phyloP scores from a whole-genome alignment of 176 grass and related monocot species.

The Luzula sylvatica region DNA sequence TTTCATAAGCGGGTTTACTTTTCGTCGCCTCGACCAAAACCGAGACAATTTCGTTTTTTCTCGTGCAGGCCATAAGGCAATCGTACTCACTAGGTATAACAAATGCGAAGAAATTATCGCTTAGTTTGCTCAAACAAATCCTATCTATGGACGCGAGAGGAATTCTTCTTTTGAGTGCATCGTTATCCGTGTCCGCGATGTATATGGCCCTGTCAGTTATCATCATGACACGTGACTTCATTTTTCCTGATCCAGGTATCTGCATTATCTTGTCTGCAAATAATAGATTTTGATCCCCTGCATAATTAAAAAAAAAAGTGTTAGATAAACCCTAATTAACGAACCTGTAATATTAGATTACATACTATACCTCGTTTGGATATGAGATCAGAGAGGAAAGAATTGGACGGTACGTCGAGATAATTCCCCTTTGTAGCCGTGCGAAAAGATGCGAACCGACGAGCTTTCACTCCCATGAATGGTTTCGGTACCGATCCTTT shows the following conservation, averaged over 20 bases:
- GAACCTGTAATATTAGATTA: not conserved
- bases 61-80: constrained; percentile 71
- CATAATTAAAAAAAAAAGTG: not conserved
- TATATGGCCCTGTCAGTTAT: constrained; percentile 92
- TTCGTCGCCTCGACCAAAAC: constrained; percentile 67
- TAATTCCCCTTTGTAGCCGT: constrained; percentile 58
- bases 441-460: constrained; percentile 47
- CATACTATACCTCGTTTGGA: constrained; percentile 55
- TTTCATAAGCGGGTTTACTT: constrained; percentile 71
- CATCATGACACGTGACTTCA: constrained; percentile 63
- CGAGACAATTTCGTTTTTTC: constrained; percentile 81
- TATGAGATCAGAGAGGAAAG: constrained; percentile 66
- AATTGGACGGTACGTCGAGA: constrained; percentile 58
- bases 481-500: constrained; percentile 15
- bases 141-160: constrained; percentile 79
- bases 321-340: not conserved
- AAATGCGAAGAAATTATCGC: constrained; percentile 82
- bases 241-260: constrained; percentile 70
- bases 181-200: constrained; percentile 62
- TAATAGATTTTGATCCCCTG: constrained; percentile 83
- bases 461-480: constrained; percentile 59
- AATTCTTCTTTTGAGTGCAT: constrained; percentile 81
- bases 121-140: constrained; percentile 67
- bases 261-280: constrained; percentile 78
- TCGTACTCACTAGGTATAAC: constrained; percentile 84